Percentiles rank a stretch among this genome's conserved stretches.
Conservation (phyloP, 208 protist species). For the Hexamita inflata region DNA sequence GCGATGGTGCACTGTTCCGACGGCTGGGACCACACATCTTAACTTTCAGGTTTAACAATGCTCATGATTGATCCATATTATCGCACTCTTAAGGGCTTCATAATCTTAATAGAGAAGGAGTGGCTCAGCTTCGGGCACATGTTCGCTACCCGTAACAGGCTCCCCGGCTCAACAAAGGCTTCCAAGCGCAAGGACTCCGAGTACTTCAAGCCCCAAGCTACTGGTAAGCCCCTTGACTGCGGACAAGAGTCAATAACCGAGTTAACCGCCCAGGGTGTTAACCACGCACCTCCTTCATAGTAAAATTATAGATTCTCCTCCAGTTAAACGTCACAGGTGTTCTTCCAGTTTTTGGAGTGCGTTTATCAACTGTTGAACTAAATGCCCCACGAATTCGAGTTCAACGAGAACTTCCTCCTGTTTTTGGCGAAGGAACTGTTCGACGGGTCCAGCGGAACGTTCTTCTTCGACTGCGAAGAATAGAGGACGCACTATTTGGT, state of each 20-base stretch:
- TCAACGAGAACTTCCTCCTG: constrained; percentile 45
- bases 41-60: constrained; percentile 60
- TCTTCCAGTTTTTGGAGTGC: constrained; percentile 54
- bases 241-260: too few relatives aligned
- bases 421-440: constrained; percentile 37
- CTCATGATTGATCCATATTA: constrained; percentile 76
- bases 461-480: constrained; percentile 42
- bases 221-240: too few relatives aligned
- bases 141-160: constrained; percentile 52
- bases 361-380: constrained; percentile 45
- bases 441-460: constrained; percentile 41
- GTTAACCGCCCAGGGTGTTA: not conserved
- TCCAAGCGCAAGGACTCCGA: not conserved
- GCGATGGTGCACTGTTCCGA: constrained; percentile 60
- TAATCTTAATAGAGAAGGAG: constrained; percentile 70
- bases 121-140: constrained; percentile 75
- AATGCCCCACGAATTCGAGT: constrained; percentile 49
- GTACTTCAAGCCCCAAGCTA: not conserved
- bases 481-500: constrained; percentile 25
- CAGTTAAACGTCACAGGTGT: constrained; percentile 40
- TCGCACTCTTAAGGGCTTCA: constrained; percentile 61
- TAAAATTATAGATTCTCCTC: not conserved
- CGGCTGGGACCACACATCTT: constrained; percentile 80
- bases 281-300: not conserved
- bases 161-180: not conserved